Evolutionary conservation across 73 alveolate species (phyloP), one percentile per base, ranked within the genome.

Genomic region (Strombidium stylifer): DNA sequence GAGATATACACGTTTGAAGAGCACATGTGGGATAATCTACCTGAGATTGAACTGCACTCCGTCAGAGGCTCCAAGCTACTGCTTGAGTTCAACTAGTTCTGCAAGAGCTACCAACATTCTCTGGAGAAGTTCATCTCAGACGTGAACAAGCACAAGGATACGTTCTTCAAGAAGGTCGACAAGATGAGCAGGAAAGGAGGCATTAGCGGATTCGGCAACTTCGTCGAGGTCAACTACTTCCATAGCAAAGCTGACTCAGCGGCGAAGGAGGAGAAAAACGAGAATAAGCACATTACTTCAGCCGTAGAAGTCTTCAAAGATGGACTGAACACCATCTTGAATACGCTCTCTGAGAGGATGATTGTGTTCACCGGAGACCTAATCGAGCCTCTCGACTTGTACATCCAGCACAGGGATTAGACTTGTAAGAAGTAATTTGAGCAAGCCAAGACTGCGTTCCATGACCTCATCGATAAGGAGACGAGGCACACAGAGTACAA

Each of bases 1-100:
- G n/a, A n/a, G n/a, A n/a, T n/a, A n/a, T n/a, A n/a, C n/a, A n/a
- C 72, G 18, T 57, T 35, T 57, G 72, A 57, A 3, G 56, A 32
- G 10, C 57, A 57, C 24, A 4, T 57, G 57, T 57, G 72, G 72
- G 72, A 57, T 20, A 35, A 34, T 6, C 57, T 57, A 12, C 11
- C 8, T 15, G n/a, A 44, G 10, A 57, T 57, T 15, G 18, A 27
- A 18, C 10, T 4, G 2, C 19, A 35, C 57, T 35, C 3, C 20
- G 37, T 15, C 32, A 57, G 41, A 57, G 72, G 72, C 8, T 21
- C 28, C 36, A 35, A 37, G 57, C 21, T 57, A 11, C 24, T 57
- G 15, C 32, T 19, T 36, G 72, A 56, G 12, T 35, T 57, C 44
- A 26, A 53, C 3, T 3, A 36, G 32, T 35, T 57, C 40, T 57